Percentiles rank a stretch among this genome's conserved stretches.
Conservation (phyloP, 2,329 filamentous ascomycete genomes). For the Aspergillus hortae region DNA sequence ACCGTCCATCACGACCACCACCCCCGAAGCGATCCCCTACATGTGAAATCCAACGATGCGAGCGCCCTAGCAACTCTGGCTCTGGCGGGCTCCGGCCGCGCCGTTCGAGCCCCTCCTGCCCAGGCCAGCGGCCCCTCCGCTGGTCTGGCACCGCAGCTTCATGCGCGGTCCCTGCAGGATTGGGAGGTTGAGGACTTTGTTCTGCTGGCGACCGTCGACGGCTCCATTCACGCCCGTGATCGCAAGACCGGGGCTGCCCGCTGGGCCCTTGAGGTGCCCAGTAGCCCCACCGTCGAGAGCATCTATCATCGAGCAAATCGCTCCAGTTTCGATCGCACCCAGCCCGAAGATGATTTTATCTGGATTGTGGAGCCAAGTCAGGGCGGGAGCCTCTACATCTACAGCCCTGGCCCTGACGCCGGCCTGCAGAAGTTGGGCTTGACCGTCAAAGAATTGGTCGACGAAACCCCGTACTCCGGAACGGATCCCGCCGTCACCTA, state of each 20-base stretch:
- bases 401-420: constrained; percentile 61
- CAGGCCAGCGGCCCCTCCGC: constrained; percentile 60
- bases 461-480: constrained; percentile 73
- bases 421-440: constrained; percentile 47
- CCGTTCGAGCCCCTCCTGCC: constrained; percentile 93
- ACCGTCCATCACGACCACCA: constrained; percentile 12
- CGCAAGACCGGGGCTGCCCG: constrained; percentile 77
- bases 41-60: constrained; percentile 60
- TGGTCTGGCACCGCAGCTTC: constrained; percentile 75
- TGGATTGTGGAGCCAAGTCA: constrained; percentile 94
- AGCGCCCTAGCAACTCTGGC: constrained; percentile 97
- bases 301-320: constrained; percentile 71
- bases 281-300: constrained; percentile 87
- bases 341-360: constrained; percentile 74
- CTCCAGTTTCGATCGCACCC: constrained; percentile 56
- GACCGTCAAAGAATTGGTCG: constrained; percentile 73
- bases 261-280: constrained; percentile 76
- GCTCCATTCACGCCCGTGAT: constrained; percentile 88
- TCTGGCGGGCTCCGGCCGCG: constrained; percentile 70
- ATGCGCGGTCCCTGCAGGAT: constrained; percentile 96
- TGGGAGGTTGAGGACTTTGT: constrained; percentile 99
- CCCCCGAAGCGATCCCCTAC: constrained; percentile 19
- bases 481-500: constrained; percentile 78
- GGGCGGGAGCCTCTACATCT: constrained; percentile 83
- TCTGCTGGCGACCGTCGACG: constrained; percentile 99